Conservation (phyloP, 345 rosid genomes). For the Turnera subulata region DNA sequence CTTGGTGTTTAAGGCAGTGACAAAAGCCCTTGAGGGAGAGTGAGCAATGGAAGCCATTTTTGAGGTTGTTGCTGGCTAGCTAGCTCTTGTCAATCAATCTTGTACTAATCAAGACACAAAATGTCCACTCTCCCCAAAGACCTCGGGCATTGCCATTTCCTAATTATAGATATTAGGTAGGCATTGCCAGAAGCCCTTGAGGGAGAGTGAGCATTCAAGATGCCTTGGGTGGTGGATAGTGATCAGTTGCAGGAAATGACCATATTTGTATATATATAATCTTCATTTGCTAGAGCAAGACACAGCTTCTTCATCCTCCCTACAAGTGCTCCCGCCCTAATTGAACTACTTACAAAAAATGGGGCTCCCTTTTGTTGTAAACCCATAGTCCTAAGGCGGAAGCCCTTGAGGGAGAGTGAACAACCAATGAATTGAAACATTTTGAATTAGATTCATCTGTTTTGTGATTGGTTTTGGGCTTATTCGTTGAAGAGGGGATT, state of each 20-base stretch:
- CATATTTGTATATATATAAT: neutral
- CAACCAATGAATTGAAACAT: neutral
- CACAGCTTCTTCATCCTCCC: neutral
- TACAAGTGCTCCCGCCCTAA: neutral
- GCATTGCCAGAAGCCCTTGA: conserved; percentile 1
- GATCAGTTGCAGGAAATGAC: too few relatives aligned
- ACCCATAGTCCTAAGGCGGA: neutral
- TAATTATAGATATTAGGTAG: neutral
- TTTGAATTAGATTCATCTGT: neutral
- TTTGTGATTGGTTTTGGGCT: neutral
- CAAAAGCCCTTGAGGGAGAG: conserved; percentile 45
- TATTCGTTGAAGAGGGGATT: neutral
- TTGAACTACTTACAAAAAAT: neutral
- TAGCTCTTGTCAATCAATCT: neutral
- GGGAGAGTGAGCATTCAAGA: neutral
- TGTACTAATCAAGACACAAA: neutral
- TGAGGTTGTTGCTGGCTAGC: neutral
- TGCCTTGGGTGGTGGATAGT: neutral
- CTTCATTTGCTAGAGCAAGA: neutral
- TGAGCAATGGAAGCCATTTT: conserved; percentile 24
- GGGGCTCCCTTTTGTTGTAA: too few relatives aligned
- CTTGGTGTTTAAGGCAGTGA: neutral
- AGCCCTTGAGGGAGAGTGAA: conserved; percentile 1
- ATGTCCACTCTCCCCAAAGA: neutral
- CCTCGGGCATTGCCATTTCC: neutral